Base-by-base conservation (phyloP, 106 monocot species). In the Iris macrosiphon region DNA sequence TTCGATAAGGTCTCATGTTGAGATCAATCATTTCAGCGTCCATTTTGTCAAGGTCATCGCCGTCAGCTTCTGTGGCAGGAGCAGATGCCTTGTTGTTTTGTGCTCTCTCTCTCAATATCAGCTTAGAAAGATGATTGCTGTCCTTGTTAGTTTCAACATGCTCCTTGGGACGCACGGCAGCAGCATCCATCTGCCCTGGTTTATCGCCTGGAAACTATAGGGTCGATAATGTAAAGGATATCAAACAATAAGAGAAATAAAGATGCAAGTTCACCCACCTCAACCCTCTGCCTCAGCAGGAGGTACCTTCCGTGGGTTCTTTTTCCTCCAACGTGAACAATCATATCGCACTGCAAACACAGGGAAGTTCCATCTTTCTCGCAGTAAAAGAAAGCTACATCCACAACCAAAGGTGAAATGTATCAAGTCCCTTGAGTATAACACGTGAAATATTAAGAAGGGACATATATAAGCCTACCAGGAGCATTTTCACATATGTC, bases 321-420 rank as follows among this genome's bases (percentile, higher is more conserved):
- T 72, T 95, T 95, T 17, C 95, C 95, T 23, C 89, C 95, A 56
- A 95, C 95, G 72, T 95, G 95, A 23, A 95, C 95, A 60, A 83
- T 77, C 76, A 85, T 90, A 67, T 96, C 95, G 59, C 95, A 96
- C 56, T 83, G 89, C 76, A 96, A 71, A 66, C 95, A 96, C 22
- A 96, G 79, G 42, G 95, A 96, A 52, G 79, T 96, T 38, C 95
- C 95, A 80, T 96, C 95, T 69, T 90, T 75, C 77, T 80, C 85
- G 47, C 89, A 90, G 54, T 86, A 96, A 59, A 96, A 96, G 70
- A 96, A 96, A 62, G 89, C 95, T 96, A 60, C 63, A 73, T 22
- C 20, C 57, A 67, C 16, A 65, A 34, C 2, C 31, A 30, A 68
- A 52, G 11, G 22, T 17, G 57, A 62, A 30, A n/a, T n/a, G n/a